Base-by-base conservation (phyloP, 805 yeast genomes). In the Saccharomycopsis babjevae region DNA sequence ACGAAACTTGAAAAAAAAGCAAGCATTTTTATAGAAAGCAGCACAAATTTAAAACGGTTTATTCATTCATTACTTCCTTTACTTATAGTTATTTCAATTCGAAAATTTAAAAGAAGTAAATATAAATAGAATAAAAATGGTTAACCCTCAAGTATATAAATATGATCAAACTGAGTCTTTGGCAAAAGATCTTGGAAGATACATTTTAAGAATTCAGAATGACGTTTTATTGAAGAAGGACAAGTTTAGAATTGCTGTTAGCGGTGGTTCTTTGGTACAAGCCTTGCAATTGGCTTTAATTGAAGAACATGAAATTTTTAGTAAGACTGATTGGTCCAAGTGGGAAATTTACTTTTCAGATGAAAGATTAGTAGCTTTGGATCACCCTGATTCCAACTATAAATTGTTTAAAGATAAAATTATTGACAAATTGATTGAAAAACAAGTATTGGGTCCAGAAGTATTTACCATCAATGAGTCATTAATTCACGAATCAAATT, bases 321-420 rank as follows among this genome's bases (percentile, higher is more conserved):
- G 71, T 1, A 67, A 77, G 61, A 79, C 85, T 36, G 73, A 82
- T 67, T 88, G 96, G 93, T 72, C 74, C 42, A 78, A 83, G 66
- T 88, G 96, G 96, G 83, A 83, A 62, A 84, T 92, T 13, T 92
- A 79, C 75, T 90, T 92, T 73, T 85, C 92, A 66, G 98, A 92
- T 70, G 98, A 92, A 76, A 82, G 98, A 73, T 73, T 92, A 65
- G 97, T 92, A 42, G 88, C 96, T 10, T 77, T 89, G 68, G 82
- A 83, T 66, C 86, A 89, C 70, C 84, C 79, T 25, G 97, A 92
- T 71, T 88, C 96, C 63, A 92, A 92, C 77, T 90, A 82, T 70
- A 93, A 94, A 3, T 78, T 86, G 58, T 88, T 92, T 76, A 82
- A 87, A 69, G 97, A 90, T 74, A 74, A 75, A 60, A 79, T 90